These are phyloP conservation scores for Scolecobasidium constrictum DNA, from an alignment of 2,329 filamentous ascomycete genomes.

Conservation along the genomic window DNA sequence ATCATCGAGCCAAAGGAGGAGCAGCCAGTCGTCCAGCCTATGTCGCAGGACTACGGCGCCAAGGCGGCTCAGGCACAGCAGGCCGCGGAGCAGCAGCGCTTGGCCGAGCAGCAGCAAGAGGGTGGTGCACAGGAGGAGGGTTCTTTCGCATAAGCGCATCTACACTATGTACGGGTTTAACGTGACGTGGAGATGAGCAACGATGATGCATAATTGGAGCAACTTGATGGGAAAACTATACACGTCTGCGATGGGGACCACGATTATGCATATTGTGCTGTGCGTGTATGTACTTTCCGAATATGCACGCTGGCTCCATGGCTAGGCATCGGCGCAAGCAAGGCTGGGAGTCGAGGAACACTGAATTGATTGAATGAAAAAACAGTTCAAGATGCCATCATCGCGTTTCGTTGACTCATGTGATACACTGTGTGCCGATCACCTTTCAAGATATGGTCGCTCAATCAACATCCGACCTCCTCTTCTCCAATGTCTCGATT, in stretches of 20 bases:
- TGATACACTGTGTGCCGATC: too few relatives aligned
- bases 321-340: not conserved
- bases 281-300: not conserved
- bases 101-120: constrained; percentile 47
- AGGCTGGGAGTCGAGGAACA: not conserved
- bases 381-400: too few relatives aligned
- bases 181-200: not conserved
- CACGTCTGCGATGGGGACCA: not conserved
- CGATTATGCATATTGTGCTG: not conserved
- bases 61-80: constrained; percentile 67
- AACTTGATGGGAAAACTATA: not conserved
- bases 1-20: constrained; percentile 99
- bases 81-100: constrained; percentile 51
- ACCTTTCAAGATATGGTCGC: too few relatives aligned
- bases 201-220: not conserved
- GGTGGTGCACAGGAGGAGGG: constrained; percentile 34
- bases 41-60: constrained; percentile 97
- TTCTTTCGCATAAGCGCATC: too few relatives aligned
- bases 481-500: constrained; percentile 18
- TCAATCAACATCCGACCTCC: constrained; percentile 1
- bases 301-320: not conserved
- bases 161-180: too few relatives aligned
- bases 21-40: constrained; percentile 84
- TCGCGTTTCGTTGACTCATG: too few relatives aligned
- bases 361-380: not conserved